Conservation (phyloP, 1,139 yeast genomes). For the Kodamaea sp. region DNA sequence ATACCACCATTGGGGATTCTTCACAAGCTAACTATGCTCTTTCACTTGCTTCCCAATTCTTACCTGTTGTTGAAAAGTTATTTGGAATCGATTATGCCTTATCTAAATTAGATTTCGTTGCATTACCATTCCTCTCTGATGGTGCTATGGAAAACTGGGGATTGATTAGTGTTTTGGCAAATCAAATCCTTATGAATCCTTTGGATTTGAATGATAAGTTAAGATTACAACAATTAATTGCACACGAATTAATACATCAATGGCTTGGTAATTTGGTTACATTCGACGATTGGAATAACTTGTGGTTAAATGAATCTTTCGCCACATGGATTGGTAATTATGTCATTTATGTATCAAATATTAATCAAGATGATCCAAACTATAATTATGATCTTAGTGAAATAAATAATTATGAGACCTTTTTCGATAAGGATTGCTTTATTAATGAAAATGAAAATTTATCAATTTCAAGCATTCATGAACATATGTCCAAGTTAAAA, state of each 20-base stretch:
- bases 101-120: conserved; percentile 59
- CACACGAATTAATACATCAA: conserved; percentile 73
- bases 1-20: conserved; percentile 54
- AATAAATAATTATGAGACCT: conserved; percentile 27
- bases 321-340: conserved; percentile 66
- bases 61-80: conserved; percentile 43
- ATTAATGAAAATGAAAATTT: conserved; percentile 20
- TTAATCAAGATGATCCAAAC: conserved; percentile 25
- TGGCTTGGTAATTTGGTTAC: conserved; percentile 70
- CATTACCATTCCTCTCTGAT: conserved; percentile 66
- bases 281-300: conserved; percentile 61
- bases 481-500: conserved; percentile 26
- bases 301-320: conserved; percentile 74
- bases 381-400: conserved; percentile 32
- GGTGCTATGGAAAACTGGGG: conserved; percentile 84
- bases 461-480: conserved; percentile 24
- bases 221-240: conserved; percentile 51
- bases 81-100: conserved; percentile 51
- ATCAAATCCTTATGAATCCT: conserved; percentile 41
- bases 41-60: conserved; percentile 38
- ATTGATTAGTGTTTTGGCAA: conserved; percentile 54
- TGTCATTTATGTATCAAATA: conserved; percentile 28
- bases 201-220: conserved; percentile 18
- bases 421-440: conserved; percentile 41
- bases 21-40: conserved; percentile 44